Base-by-base conservation (phyloP, 768 basidiomycete species). In the Cyclocybe cylindracea region DNA sequence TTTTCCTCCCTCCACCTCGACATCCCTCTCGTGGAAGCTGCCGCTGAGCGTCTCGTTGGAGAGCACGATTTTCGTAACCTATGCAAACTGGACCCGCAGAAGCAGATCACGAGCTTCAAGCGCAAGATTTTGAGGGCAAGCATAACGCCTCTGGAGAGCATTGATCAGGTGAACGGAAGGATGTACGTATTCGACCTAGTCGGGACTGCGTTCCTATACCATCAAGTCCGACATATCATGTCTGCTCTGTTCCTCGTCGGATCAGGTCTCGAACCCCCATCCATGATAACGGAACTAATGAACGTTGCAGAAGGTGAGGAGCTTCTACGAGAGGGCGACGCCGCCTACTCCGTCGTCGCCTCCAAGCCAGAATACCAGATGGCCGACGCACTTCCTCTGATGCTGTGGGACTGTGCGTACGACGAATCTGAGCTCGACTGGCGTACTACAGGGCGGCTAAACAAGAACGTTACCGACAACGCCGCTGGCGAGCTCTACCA, bases 221-320 rank as follows among this genome's bases (percentile, higher is more conserved):
- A 98, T 69, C 95, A 97, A 75, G 95, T 97, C 10, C 82, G 95
- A 35, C 93, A 95, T 61, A 95, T 97, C 70, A 89, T 97, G 82
- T 91, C 90, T 2, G 66, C 96, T 44, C 78, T 98, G 14, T 92
- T 98, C 68, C 84, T 97, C 44, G 81, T 96, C 46, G 96, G 94
- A 13, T 69, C 87, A 0, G 83, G 89, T 0, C 78, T 94, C 48
- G 96, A 98, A 64, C 62, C 72, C 5, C 87, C 91, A 0, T 76
- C 76, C 14, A 74, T 96, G 51, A 73, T 98, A 10, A 73, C 82
- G 9, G 73, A 84, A 9, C 76, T 98, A 18, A 75, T 97, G 65
- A 90, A 96, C 66, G 80, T 84, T 14, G 78, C 80, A 50, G 73
- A 70, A 37, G 75, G 67, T n/a, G 69, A 65, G 13, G 74, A 79